Evolutionary conservation across 1,139 yeast genomes (phyloP), one percentile per base, ranked within the genome.

Genomic region (Scheffersomyces segobiensis): DNA sequence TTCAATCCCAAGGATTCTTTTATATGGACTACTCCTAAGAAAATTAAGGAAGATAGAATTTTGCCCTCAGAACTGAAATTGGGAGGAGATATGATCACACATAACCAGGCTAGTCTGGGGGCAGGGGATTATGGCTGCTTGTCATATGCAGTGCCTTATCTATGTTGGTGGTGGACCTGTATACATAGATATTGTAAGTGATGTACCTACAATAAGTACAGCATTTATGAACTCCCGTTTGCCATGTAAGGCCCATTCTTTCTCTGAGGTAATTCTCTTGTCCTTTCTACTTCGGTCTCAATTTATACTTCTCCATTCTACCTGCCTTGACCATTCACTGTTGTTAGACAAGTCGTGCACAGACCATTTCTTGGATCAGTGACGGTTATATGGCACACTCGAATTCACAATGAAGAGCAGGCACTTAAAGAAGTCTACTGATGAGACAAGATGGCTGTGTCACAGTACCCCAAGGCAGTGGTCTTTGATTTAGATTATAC

Each of bases 401-500:
- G 42, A 12, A 32, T 10, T 32, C 42, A 10, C 42, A 32, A 32
- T 24, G 5, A 24, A 24, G 32, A 24, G 5, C 3, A 24, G 32
- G 32, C 32, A 24, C 10, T 6, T 6, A 2, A 7, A 24, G 32
- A 2, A 24, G 32, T 24, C 32, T 24, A 10, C 2, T 3, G 32
- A 24, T 24, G 8, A 24, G 32, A 10, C 32, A 24, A 32, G 12
- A 32, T 32, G 42, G 17, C 12, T 7, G 17, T 32, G 17, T 8
- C 4, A 32, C 42, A 57, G 32, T 84, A 83, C 62, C 91, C 92
- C 0, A 78, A 77, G 60, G 87, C 85, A 0, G 85, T 88, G 5
- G 93, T 89, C 0, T 88, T 89, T 70, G 96, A 89, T 65, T 74
- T 89, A 52, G 96, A 89, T 69, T 89, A 87, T 66, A 89, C 96